A percentile compares a stretch with the other conserved stretches of the same genome.
Evolutionary conservation across 139 green algal genomes (phyloP).

Genomic region (Edaphochlamys debaryana): DNA sequence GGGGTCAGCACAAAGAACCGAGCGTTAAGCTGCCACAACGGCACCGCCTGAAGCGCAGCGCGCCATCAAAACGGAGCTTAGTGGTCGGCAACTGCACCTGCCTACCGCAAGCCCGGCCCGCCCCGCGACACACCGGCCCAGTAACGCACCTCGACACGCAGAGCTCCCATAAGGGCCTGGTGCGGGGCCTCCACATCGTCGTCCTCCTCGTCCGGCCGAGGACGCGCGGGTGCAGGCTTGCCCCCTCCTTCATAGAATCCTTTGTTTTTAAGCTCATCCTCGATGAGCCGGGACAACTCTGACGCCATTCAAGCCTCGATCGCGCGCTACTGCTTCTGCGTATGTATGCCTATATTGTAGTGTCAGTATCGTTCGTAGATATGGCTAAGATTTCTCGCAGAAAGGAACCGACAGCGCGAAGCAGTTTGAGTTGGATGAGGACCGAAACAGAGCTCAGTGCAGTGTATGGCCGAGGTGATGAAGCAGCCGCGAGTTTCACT

Average conservation of each 20-base stretch:
- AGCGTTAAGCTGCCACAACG: not conserved
- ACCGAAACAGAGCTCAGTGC: too few species aligned
- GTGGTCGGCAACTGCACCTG: too few species aligned
- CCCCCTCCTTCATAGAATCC: constrained; percentile 34
- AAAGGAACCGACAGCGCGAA: too few species aligned
- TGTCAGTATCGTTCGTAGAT: too few species aligned
- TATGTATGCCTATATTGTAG: not conserved
- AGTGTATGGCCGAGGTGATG: too few species aligned
- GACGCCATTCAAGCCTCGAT: constrained; percentile 20
- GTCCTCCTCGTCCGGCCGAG: constrained; percentile 37
- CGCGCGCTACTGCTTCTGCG: not conserved
- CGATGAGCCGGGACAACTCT: constrained; percentile 15
- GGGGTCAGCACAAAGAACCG: not conserved
- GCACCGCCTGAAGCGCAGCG: too few species aligned
- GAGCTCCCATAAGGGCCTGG: constrained; percentile 51
- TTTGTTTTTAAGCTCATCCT: constrained; percentile 47
- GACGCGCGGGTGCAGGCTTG: not conserved
- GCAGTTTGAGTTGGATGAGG: too few species aligned
- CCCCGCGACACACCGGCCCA: too few species aligned
- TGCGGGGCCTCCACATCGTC: constrained; percentile 47
- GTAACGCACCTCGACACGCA: constrained; percentile 56
- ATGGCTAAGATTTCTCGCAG: too few species aligned
- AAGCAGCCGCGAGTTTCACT: too few species aligned
- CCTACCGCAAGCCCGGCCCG: too few species aligned
- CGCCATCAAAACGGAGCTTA: too few species aligned